Evolutionary conservation across 2,329 filamentous ascomycete genomes (phyloP), one percentile per base, ranked within the genome.

Genomic region (Aureobasidium melanogenum): DNA sequence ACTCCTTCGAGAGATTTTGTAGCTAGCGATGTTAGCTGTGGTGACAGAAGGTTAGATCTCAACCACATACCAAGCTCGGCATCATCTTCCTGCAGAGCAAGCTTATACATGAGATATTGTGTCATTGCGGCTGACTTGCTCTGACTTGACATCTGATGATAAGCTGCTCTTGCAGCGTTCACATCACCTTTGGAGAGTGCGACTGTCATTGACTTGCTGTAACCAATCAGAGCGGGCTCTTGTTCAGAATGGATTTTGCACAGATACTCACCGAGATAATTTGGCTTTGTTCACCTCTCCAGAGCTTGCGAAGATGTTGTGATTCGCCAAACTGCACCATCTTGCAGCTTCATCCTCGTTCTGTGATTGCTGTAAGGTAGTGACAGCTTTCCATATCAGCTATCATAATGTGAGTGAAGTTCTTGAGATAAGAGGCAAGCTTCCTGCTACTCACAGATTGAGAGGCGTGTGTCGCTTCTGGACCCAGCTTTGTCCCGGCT

Each of bases 381-480:
- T 88, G n/a, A 89, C 78, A 28, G 80, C 82, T 73, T 91, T 94
- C 91, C 91, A 97, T 3, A 96, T 75, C 3, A 96, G 72, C 44
- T 58, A 19, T 12, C 9, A 8, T 8, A 10, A 12, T 12, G 3
- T 56, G 12, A 56, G 39, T 4, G 7, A 5, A 26, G 4, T 9
- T 9, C 3, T 14, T 9, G 5, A 12, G 15, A 19, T 14, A 10
- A 5, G n/a, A 39, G 3, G 15, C 10, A 15, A n/a, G n/a, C 12
- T 1, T 26, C 19, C 5, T 6, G 28, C 36, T 22, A 19, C 55
- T 38, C 26, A 58, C 55, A 36, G 84, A 88, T 66, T 89, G 87
- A 7, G 83, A 82, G 36, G 87, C 86, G 64, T 85, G 83, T 14
- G 88, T 84, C 6, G 85, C 84, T 64, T 83, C 80, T 5, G 82